Percentiles rank a stretch among this genome's conserved stretches.
Conservation (phyloP, 2,329 filamentous ascomycete genomes). For the Cercospora zeina region DNA sequence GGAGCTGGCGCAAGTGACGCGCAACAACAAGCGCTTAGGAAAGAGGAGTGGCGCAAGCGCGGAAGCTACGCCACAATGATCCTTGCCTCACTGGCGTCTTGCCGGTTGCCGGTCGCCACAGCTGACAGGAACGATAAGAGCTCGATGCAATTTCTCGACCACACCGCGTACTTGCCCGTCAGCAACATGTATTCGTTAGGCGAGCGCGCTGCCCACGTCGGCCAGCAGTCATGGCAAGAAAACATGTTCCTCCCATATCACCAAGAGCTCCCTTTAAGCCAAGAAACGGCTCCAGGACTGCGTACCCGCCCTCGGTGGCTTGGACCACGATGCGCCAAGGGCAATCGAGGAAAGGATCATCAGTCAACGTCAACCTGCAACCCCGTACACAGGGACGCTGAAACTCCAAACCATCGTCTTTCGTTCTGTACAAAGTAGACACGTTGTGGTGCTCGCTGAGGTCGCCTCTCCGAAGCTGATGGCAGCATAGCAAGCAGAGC, state of each 20-base stretch:
- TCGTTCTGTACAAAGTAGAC: not conserved
- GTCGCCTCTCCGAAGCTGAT: not conserved
- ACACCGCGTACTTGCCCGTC: not conserved
- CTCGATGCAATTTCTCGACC: not conserved
- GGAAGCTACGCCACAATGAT: not conserved
- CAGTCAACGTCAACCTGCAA: not conserved
- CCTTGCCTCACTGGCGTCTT: not conserved
- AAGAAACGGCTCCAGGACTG: not conserved
- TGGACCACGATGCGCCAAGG: not conserved
- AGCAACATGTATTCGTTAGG: not conserved
- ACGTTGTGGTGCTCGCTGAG: not conserved
- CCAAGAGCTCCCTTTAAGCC: not conserved
- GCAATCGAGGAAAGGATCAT: not conserved
- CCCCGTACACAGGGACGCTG: not conserved
- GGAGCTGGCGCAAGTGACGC: not conserved
- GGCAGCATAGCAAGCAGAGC: not conserved
- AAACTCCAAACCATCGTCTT: not conserved
- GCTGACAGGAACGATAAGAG: slow-evolving; percentile 2
- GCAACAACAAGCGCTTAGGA: not conserved
- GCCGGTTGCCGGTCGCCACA: not conserved
- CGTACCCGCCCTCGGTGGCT: not conserved
- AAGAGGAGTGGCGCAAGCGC: not conserved
- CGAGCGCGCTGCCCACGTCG: not conserved
- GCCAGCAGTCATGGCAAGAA: not conserved
- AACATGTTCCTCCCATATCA: not conserved